Evolutionary conservation across 208 protist species (phyloP), one percentile per base, ranked within the genome.

Genomic region (Trypanosoma scelopori): DNA sequence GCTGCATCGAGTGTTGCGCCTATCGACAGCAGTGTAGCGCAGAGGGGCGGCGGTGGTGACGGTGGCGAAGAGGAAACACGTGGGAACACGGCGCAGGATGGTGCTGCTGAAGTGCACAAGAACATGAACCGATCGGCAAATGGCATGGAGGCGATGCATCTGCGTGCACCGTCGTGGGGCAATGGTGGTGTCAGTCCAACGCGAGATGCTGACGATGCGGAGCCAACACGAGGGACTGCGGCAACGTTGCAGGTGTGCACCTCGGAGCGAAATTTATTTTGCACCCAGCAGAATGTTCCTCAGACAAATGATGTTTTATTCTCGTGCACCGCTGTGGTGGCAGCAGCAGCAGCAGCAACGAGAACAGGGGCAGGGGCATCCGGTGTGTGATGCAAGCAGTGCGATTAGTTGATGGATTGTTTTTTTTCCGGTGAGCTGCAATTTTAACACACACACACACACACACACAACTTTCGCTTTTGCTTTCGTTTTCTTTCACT

Each of bases 61-160:
- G 51, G 25, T 41, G n/a, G 48, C 11, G 16, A 18, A 25, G 41
- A 23, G 15, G 27, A 37, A n/a, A 13, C 16, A 6, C 13, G 4
- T 18, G 20, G 0, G 3, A 63, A 28, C 39, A 27, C 5, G 9
- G 28, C 9, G 13, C 15, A 65, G 22, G 25, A 28, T 22, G 43
- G 5, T 23, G 22, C n/a, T 45, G 28, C n/a, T 45, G 28, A 6
- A 3, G 55, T 32, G 32, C 47, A 18, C 15, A 32, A 25, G 12
- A 74, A 74, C 41, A 62, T 41, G 16, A 74, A 74, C 46, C 43
- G 69, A n/a, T 30, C 69, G 3, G 69, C 69, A 20, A 74, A 67
- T 48, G 69, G 52, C 2, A 55, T 68, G 50, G 69, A 66, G 30
- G 69, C 55, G 27, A 25, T 16, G 43, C 66, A 61, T 42, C 1